Evolutionary conservation across 306 rosid genomes (phyloP).

Genomic region (Castanea crenata): DNA sequence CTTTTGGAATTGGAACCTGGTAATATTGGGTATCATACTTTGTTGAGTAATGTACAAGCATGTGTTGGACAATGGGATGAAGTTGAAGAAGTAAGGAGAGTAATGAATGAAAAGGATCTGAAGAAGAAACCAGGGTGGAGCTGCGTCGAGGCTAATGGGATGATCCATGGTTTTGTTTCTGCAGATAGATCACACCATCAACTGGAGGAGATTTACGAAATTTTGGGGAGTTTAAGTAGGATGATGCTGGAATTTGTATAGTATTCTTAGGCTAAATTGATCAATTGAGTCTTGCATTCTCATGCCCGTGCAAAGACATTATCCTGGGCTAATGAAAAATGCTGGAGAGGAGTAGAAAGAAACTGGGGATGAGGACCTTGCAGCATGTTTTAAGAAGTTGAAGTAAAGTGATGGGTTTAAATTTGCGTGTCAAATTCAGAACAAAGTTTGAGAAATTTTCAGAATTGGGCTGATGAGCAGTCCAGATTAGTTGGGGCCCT

Average conservation of each 20-base stretch:
- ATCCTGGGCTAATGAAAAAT: neutral
- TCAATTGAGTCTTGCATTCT: neutral
- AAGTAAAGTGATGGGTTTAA: slow-evolving; percentile 29
- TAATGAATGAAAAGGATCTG: slow-evolving; percentile 43
- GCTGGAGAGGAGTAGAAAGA: slow-evolving; percentile 66
- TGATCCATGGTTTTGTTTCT: slow-evolving; percentile 48
- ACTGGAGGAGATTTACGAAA: slow-evolving; percentile 31
- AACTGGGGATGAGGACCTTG: slow-evolving; percentile 68
- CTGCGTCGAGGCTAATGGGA: slow-evolving; percentile 42
- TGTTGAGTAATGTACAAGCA: slow-evolving; percentile 57
- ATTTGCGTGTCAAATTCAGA: slow-evolving; percentile 58
- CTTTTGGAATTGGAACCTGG: slow-evolving; percentile 58
- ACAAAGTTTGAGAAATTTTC: slow-evolving; percentile 56
- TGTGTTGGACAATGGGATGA: slow-evolving; percentile 52
- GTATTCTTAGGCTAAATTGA: neutral
- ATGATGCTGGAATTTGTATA: neutral
- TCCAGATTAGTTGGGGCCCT: slow-evolving; percentile 52
- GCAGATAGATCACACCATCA: slow-evolving; percentile 41
- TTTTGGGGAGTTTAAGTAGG: slow-evolving; percentile 28
- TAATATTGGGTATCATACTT: slow-evolving; percentile 47
- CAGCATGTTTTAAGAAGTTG: slow-evolving; percentile 46
- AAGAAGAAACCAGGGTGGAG: slow-evolving; percentile 68
- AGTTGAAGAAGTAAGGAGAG: slow-evolving; percentile 50
- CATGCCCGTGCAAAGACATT: neutral
- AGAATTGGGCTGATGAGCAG: slow-evolving; percentile 77